Base-by-base conservation (phyloP, 2,329 filamentous ascomycete species). In the Passalora sequoiae region DNA sequence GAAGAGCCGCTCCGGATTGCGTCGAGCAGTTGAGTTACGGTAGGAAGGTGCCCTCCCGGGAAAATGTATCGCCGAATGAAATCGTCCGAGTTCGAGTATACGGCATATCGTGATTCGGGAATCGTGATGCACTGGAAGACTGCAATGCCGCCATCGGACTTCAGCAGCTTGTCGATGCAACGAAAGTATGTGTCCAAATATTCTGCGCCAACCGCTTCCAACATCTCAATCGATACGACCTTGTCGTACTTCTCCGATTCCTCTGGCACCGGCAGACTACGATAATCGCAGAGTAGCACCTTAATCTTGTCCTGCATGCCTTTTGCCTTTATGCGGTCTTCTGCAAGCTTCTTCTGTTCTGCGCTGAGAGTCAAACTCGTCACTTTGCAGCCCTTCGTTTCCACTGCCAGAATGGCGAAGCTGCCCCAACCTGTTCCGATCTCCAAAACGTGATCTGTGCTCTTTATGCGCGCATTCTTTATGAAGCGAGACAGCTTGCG, bases 61-160 rank as follows among this genome's bases (percentile, higher is more conserved):
- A 89, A 88, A 42, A 88, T 87, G 64, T 88, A 86, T 49, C 81
- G 79, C 44, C 82, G 77, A 59, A 88, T 86, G 64, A 88, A 88
- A 59, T 86, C 83, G 61, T 84, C 78, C 2, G 76, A 74, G 54
- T 75, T 78, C 13, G 77, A 73, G 58, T 86, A 86, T 6, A 74
- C 75, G 50, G 79, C 77, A 59, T 85, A 82, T 39, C 81, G 73
- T 28, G 62, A 53, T 58, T 87, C 81, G 0, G 83, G 83, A 76
- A 86, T 86, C 2, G 84, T 87, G 58, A 86, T 87, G 63, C 83
- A 86, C 61, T 87, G 84, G 62, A 88, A 85, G 36, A 83, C 77
- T 5, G 78, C 81, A 31, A 86, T 75, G 1, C 82, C 79, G 2
- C 78, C 80, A 12, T 82, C 72, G 36, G 71, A 72, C 63, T 87